A percentile compares a stretch with the other conserved stretches of the same genome.
Conservation (phyloP, 495 filamentous ascomycete species). For the Lasiosphaeria ovina region DNA sequence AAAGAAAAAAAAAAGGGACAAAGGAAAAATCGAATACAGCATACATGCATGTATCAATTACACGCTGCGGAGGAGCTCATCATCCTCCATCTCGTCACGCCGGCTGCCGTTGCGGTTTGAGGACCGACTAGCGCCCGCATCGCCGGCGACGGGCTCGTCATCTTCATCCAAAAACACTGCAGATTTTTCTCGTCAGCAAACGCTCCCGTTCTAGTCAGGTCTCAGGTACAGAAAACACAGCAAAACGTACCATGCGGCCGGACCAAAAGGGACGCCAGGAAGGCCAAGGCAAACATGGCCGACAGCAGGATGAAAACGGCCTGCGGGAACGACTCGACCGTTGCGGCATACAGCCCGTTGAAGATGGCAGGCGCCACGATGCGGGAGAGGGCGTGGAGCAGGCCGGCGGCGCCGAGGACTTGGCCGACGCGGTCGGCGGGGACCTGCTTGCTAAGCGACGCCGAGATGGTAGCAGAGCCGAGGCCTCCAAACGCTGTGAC, state of each 20-base stretch:
- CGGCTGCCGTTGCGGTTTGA: neutral
- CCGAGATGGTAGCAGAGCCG: conserved; percentile 77
- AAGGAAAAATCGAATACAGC: no score
- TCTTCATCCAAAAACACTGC: conserved; percentile 3
- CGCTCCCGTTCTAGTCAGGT: neutral
- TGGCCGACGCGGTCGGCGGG: conserved; percentile 76
- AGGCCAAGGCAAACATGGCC: conserved; percentile 62
- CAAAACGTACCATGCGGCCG: conserved; percentile 65
- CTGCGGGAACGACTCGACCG: conserved; percentile 73
- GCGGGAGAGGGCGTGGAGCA: conserved; percentile 79
- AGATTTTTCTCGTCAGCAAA: conserved; percentile 7
- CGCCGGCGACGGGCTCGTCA: neutral
- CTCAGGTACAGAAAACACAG: neutral
- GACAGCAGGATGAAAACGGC: conserved; percentile 77
- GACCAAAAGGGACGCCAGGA: conserved; percentile 66
- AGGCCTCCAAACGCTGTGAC: conserved; percentile 78
- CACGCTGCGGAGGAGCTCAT: conserved; percentile 23
- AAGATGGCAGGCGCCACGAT: conserved; percentile 78
- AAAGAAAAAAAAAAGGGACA: no score
- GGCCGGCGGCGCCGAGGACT: conserved; percentile 79
- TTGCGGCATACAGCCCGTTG: conserved; percentile 79
- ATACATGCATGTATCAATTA: no score
- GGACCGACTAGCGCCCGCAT: neutral
- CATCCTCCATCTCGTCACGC: conserved; percentile 25
- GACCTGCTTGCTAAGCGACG: conserved; percentile 85